Evolutionary conservation across 73 alveolate genomes (phyloP), one percentile per base, ranked within the genome.

Genomic region (Durusdinium trenchii): DNA sequence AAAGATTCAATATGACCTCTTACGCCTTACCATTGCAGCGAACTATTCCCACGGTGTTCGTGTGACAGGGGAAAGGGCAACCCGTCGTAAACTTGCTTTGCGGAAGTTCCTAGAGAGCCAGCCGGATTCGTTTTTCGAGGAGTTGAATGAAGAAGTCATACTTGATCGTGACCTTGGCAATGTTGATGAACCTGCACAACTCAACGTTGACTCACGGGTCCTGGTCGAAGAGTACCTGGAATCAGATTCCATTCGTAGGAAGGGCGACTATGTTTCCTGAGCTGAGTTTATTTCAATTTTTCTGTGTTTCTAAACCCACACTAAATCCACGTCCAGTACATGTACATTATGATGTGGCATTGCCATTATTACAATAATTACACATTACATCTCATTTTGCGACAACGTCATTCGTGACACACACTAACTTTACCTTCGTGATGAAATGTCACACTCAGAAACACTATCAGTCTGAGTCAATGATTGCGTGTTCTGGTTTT

Each of bases 1-100:
- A 6, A 45, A 38, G 28, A 28, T 36, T 26, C 23, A 83, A 30
- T 84, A 35, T 14, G 94, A 84, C 23, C 54, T 84, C 35, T 51
- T 84, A 78, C 35, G 94, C 7, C 69, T 84, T 36, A 84, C 79
- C 54, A 84, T 84, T 0, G 94, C 94, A 6, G 94, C 94, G 36
- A 84, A 84, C 46, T 84, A 84, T n/a, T 75, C 79, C 0, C 94
- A 84, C 23, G 94, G 94, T 2, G 16, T 78, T 14, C 32, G 38
- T 75, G 20, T 84, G 42, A 28, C 52, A 10, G 94, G 94, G 7
- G 94, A 84, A 20, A 35, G 94, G 35, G 76, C 76, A 23, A 16
- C 76, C 23, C n/a, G 2, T 9, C 94, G 94, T n/a, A 6, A 7
- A 26, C 32, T 14, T 40, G 7, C 5, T 26, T 40, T 84, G 94